Evolutionary conservation across 192 early-diverging fungal species (phyloP).

Genomic region (Gigaspora rosea): DNA sequence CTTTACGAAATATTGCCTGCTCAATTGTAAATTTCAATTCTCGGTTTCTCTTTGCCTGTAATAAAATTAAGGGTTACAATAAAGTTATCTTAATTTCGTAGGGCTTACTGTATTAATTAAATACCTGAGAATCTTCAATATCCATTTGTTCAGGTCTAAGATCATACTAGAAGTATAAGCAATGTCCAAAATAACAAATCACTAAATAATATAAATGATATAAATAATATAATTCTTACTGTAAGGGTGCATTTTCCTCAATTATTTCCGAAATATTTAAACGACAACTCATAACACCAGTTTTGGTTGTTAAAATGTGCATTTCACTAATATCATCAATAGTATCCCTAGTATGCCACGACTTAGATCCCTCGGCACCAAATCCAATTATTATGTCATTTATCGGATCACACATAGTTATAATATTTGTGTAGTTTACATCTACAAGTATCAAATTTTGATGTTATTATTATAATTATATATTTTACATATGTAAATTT

Average conservation of each 20-base stretch:
- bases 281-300: conserved; percentile 27
- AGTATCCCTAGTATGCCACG: conserved; percentile 11
- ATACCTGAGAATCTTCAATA: conserved; percentile 3
- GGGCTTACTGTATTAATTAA: neutral
- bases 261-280: conserved; percentile 6
- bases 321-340: conserved; percentile 1
- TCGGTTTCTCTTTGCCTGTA: conserved; percentile 1
- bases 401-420: conserved; percentile 18
- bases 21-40: conserved; percentile 29
- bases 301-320: conserved; percentile 22
- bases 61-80: neutral
- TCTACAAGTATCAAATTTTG: neutral
- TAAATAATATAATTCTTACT: conserved; percentile 13
- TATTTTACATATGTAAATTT: neutral
- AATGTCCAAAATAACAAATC: neutral
- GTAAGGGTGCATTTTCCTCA: neutral
- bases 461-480: neutral
- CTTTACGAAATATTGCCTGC: conserved; percentile 19
- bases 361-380: conserved; percentile 1
- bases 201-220: neutral
- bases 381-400: conserved; percentile 29
- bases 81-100: neutral
- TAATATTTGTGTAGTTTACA: neutral
- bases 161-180: neutral
- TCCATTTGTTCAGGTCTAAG: conserved; percentile 23